Base-by-base conservation (phyloP, 2,329 filamentous ascomycete species). In the Penicillium sp. region DNA sequence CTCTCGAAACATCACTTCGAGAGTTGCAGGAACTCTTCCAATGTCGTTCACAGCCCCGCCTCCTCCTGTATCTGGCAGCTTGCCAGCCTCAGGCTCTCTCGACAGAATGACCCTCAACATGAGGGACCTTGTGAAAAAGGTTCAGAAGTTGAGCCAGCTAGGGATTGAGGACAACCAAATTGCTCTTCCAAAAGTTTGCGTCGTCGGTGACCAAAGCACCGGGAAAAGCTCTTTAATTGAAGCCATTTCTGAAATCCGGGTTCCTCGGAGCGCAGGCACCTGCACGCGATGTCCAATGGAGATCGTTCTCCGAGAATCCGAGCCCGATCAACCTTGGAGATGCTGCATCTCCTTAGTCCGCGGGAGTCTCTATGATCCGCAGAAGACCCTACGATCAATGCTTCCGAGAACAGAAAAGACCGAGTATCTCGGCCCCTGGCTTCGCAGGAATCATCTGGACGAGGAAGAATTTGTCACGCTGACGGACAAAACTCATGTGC, bases 211-310 rank as follows among this genome's bases (percentile, higher is more conserved):
- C 48, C 92, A 96, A 67, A 90, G 86, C 0, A 89, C 91, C 0
- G 93, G 92, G 0, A 96, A 96, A 69, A 91, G 87, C 0, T 91
- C 82, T 0, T 69, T 84, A 0, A 82, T 83, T 51, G 86, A 86
- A 13, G 86, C 84, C 0, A 83, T 90, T 57, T 76, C 47, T 0
- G 89, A 87, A 4, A 87, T 95, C 24, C 86, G 86, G 21, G 84
- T 93, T 0, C 91, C 91, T 0, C 82, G 88, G 1, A 85, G 83
- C 41, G 83, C 84, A 4, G 89, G 88, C 0, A 90, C 88, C 0
- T 96, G 92, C 67, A 96, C 92, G 0, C 78, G 89, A 0, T 96
- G 90, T 56, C 91, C 91, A 0, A 82, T 96, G 0, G 89, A 92
- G 53, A 95, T 96, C 50, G 87, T 89, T 0, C 80, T 91, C 0